Base-by-base conservation (phyloP, 2,329 filamentous ascomycete genomes). In the Calonectria fujianensis region DNA sequence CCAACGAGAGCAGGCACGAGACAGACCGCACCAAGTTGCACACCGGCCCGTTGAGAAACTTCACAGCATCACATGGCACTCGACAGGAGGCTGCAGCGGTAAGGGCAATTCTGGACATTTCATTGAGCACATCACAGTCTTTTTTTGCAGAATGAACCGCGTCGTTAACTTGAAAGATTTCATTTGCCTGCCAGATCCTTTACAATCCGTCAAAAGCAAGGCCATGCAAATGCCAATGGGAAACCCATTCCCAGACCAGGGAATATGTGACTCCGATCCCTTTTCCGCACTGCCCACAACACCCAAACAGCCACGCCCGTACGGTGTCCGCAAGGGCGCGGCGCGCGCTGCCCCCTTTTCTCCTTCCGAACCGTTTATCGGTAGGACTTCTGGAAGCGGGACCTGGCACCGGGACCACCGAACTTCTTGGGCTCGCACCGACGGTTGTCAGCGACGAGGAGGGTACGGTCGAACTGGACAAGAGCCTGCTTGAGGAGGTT, bases 341-440 rank as follows among this genome's bases (percentile, higher is more conserved):
- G 72, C 75, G 75, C 72, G 75, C 70, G 67, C 71, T 73, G 72
- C 73, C 76, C 76, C 73, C 70, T 77, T 74, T 77, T 75, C 72
- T 77, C 77, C 79, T 71, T 75, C 59, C 75, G 74, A 70, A 75
- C 75, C 79, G 79, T 84, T 95, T 96, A 98, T 96, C 96, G 95
- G 94, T 98, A 98, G 83, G 96, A 98, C 92, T 98, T 98, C 92
- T 98, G 96, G 96, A 95, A 98, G 87, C 96, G 94, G 86, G 96
- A 91, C 87, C 96, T 94, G 87, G 97, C 96, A 93, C 96, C 96
- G 84, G 93, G 94, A 95, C 94, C 95, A 88, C 93, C 93, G 87
- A 95, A 95, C 92, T 98, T 98, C 96, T 98, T 98, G 90, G 96
- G 96, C 93, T 99, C 97, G 89, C 95, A 97, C 85, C 97, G 95